Conservation (phyloP, 192 early-diverging fungal species). For the Coemansia sp. region DNA sequence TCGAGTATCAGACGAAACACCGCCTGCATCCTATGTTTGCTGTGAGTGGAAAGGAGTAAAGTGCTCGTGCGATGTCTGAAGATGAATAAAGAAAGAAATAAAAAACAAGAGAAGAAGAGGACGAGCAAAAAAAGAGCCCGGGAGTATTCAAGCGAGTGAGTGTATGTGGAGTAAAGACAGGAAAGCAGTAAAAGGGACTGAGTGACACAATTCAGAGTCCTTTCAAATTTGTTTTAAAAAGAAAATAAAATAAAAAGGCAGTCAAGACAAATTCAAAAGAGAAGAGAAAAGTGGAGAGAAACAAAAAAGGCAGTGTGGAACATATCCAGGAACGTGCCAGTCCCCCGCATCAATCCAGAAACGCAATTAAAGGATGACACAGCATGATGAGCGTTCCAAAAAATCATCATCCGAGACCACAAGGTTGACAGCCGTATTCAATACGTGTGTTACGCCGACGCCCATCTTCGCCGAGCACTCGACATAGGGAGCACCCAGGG, state of each 20-base stretch:
- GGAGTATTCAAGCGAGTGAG: too few species aligned
- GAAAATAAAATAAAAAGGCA: not conserved
- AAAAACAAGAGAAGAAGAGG: slow-evolving; percentile 9
- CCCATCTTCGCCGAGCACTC: slow-evolving; percentile 74
- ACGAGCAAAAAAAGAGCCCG: too few species aligned
- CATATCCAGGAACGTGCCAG: not conserved
- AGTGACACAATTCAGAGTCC: slow-evolving; percentile 9
- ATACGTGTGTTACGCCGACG: slow-evolving; percentile 49
- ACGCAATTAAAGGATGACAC: slow-evolving; percentile 34
- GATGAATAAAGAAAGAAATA: not conserved
- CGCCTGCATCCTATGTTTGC: slow-evolving; percentile 32
- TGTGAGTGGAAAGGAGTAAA: not conserved
- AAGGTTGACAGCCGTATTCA: slow-evolving; percentile 60
- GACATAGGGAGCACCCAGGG: slow-evolving; percentile 76
- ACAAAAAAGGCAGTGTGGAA: not conserved
- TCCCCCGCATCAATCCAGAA: slow-evolving; percentile 1
- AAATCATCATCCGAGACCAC: slow-evolving; percentile 35
- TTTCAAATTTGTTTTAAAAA: not conserved
- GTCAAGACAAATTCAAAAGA: slow-evolving; percentile 14
- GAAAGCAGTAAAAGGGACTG: slow-evolving; percentile 11
- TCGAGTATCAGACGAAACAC: slow-evolving; percentile 56
- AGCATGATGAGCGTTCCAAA: slow-evolving; percentile 12
- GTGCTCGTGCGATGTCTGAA: not conserved
- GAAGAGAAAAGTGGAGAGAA: not conserved
- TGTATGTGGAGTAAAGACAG: slow-evolving; percentile 6